Evolutionary conservation across 495 filamentous ascomycete genomes (phyloP), one percentile per base, ranked within the genome.

Genomic region (Hypoxylon perforatum): DNA sequence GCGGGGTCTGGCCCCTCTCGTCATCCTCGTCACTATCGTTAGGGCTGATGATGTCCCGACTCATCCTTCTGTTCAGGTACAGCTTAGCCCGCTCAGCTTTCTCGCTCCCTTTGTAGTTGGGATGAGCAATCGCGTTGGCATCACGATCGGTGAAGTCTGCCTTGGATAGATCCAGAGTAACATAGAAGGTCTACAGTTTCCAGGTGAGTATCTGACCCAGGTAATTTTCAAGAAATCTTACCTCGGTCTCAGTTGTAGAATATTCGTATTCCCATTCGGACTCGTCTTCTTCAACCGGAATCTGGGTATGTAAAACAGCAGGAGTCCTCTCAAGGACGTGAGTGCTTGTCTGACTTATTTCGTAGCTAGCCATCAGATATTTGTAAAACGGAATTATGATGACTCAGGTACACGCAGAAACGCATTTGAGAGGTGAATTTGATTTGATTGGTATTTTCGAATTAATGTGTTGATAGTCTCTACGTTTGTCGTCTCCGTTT

Each of bases 231-330:
- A 7, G 22, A 28, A n/a, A 18, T 39, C 60, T 33, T 67, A 80
- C 84, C 73, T 86, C 84, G n/a, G 75, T 84, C 57, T 87, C 82
- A 1, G 83, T 84, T 7, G 76, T 69, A 0, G 84, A 87, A 63
- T 87, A 87, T 47, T 87, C 84, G 61, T 86, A 85, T 56, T 87
- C 84, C 84, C 83, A 87, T 48, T 84, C 84, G 14, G 82, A 78
- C 21, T 80, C 77, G 47, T 81, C 73, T 1, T 82, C 81, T 25
- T 70, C 47, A 1, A 18, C 4, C 2, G 55, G 60, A 33, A 54
- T 21, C 1, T 14, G 33, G 18, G 22, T 50, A 38, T 30, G 47
- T 41, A 15, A 18, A 28, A 10, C 39, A 49, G 21, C 15, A 9
- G 48, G 30, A 36, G 41, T 18, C 25, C 0, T 30, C 8, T 30